Conservation (phyloP, 176 grass and related monocot species). For the Eleusine coracana region DNA sequence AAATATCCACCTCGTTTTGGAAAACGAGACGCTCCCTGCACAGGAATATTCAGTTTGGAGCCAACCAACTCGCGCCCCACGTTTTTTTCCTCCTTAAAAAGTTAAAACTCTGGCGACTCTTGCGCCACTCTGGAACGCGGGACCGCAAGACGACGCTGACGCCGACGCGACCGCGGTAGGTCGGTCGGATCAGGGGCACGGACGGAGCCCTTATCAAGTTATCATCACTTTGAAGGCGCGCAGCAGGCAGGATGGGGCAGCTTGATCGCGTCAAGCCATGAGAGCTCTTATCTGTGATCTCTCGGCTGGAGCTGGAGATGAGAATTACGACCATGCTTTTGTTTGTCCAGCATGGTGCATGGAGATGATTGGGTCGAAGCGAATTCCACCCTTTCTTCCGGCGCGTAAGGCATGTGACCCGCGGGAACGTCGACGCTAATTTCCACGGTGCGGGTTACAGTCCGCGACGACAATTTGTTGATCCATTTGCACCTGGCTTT, state of each 20-base stretch:
- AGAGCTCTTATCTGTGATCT: neutral
- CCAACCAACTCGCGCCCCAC: neutral
- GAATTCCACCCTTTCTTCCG: neutral
- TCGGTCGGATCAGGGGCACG: neutral
- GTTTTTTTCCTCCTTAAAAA: neutral
- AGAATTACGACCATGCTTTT: neutral
- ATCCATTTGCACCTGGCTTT: neutral
- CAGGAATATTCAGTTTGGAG: neutral
- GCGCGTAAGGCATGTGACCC: neutral
- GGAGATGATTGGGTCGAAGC: neutral
- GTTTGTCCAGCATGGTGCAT: constrained; percentile 1
- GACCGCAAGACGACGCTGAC: neutral
- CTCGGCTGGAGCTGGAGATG: too few species aligned
- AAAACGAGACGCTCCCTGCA: neutral
- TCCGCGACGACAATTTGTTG: neutral
- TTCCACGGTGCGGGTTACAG: neutral
- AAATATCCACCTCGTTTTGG: neutral
- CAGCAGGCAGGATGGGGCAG: neutral
- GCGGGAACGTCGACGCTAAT: neutral
- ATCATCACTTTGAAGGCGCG: neutral
- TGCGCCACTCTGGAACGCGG: neutral
- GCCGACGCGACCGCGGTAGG: neutral
- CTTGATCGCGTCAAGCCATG: neutral
- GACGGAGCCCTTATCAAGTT: constrained; percentile 4
- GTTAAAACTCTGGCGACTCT: too few species aligned